Base-by-base conservation (phyloP, 2,329 filamentous ascomycete genomes). In the Calonectria montana region DNA sequence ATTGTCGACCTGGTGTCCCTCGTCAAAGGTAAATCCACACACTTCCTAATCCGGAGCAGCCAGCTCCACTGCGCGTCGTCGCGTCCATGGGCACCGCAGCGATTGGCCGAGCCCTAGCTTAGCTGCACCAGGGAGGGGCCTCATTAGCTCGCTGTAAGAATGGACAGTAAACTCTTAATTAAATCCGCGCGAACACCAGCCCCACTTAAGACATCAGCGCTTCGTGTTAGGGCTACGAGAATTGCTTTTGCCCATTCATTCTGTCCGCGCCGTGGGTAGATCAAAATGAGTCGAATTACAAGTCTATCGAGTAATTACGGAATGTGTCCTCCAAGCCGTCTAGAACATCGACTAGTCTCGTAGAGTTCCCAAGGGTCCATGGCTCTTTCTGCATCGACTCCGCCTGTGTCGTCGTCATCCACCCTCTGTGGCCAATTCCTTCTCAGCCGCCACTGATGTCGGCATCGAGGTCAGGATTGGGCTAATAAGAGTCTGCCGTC, bases 181-280 rank as follows among this genome's bases (percentile, higher is more conserved):
- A 62, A 59, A 62, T 62, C 57, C 39, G 57, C 57, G 63, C 63
- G 45, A 65, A 50, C 63, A 50, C 43, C 63, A 65, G 43, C 43
- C 41, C 43, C 62, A 65, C 62, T 50, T 53, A 16, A 50, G 45
- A 50, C 45, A 31, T 37, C 27, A 37, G 39, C 29, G 29, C 45
- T 31, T 50, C 43, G 45, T 65, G 62, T 48, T 53, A 37, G 39
- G 63, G 31, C 37, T 43, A 65, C 43, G 4, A 45, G 57, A 62
- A 45, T 62, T 62, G 23, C 37, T 45, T 62, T 62, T 62, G 57
- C 31, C 27, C 35, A 43, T 45, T 29, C 39, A 41, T 45, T 29
- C 21, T 45, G 57, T 62, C 37, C 43, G n/a, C 27, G 29, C 29
- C 50, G 53, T 59, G 53, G 53, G 31, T 31, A 59, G 53, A 59